Conservation (phyloP, 805 yeast species). For the Zygosaccharomyces siamensis region DNA sequence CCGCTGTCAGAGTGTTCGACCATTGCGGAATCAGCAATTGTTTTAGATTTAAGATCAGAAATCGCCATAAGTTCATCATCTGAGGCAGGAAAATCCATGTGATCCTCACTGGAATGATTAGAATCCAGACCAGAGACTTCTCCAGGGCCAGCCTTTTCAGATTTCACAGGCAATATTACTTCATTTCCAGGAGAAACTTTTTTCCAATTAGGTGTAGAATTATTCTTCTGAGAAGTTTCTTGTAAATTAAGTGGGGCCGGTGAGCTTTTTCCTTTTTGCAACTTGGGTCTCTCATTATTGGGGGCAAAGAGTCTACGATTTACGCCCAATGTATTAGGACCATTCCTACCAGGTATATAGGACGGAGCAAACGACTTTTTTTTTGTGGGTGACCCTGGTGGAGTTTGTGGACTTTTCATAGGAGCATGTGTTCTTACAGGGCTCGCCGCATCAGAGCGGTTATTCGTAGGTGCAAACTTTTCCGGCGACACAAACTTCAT, state of each 20-base stretch:
- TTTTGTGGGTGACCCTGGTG: slow-evolving; percentile 12
- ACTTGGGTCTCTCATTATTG: not conserved
- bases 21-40: not conserved
- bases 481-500: slow-evolving; percentile 5
- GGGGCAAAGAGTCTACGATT: slow-evolving; percentile 11
- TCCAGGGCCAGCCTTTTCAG: not conserved
- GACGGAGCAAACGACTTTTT: slow-evolving; percentile 10
- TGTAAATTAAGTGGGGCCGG: not conserved
- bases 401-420: slow-evolving; percentile 1
- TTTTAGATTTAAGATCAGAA: not conserved
- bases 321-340: slow-evolving; percentile 9
- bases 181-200: not conserved
- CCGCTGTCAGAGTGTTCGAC: not conserved
- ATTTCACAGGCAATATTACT: not conserved
- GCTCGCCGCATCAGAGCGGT: slow-evolving; percentile 5
- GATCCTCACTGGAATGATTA: not conserved
- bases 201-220: not conserved
- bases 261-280: slow-evolving; percentile 3
- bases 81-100: not conserved
- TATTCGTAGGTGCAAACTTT: slow-evolving; percentile 17
- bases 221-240: not conserved
- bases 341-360: slow-evolving; percentile 11
- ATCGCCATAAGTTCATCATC: not conserved
- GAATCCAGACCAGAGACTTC: not conserved
- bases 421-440: slow-evolving; percentile 18